A percentile compares a stretch with the other conserved stretches of the same genome.
These are phyloP conservation scores for Albugo candida DNA, from an alignment of 352 stramenopile genomes.

Conservation along the genomic window DNA sequence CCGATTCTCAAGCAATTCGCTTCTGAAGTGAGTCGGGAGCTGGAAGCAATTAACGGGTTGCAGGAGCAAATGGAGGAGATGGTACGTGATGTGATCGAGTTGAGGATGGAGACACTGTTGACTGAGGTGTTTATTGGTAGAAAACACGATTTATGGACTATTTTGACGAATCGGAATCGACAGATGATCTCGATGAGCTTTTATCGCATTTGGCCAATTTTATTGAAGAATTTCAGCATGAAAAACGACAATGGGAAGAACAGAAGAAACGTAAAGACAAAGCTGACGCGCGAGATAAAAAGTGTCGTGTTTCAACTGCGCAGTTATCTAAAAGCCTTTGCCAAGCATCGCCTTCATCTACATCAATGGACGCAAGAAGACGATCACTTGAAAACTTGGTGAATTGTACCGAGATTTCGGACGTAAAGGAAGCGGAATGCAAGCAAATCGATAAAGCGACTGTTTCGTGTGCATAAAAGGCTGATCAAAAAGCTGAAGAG, in stretches of 20 bases:
- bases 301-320: no score
- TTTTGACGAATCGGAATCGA: conserved; percentile 65
- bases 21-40: conserved; percentile 32
- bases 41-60: conserved; percentile 23
- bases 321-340: no score
- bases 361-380: no score
- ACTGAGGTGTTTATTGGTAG: conserved; percentile 9
- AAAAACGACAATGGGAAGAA: conserved; percentile 45
- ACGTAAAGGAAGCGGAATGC: no score
- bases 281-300: no score
- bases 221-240: conserved; percentile 42
- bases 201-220: conserved; percentile 58
- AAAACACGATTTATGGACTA: conserved; percentile 64
- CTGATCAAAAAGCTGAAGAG: no score
- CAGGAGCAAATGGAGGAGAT: conserved; percentile 32
- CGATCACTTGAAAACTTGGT: no score
- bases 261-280: conserved; percentile 8
- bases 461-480: no score
- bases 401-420: no score
- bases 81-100: conserved; percentile 14
- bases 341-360: no score
- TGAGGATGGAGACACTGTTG: background rate
- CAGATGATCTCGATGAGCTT: conserved; percentile 57
- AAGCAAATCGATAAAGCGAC: no score
- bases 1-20: conserved; percentile 38